Conservation (phyloP, 805 yeast species). For the Saccharomycopsis guyanensis region DNA sequence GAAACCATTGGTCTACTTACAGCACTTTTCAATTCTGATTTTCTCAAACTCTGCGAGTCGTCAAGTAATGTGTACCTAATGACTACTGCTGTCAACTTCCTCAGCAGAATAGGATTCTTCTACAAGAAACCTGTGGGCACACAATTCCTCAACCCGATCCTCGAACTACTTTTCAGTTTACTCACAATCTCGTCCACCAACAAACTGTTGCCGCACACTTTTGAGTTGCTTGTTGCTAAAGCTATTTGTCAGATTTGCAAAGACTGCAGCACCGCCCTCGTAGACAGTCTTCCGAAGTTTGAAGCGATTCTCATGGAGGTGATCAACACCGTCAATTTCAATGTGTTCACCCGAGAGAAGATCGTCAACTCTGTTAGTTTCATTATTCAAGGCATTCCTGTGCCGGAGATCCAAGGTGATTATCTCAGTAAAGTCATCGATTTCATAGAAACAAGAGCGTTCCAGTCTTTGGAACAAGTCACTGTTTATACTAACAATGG, state of each 20-base stretch:
- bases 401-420: constrained; percentile 38
- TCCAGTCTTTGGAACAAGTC: constrained; percentile 16
- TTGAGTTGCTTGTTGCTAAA: constrained; percentile 12
- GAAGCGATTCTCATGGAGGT: constrained; percentile 41
- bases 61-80: constrained; percentile 28
- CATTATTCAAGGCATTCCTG: constrained; percentile 46
- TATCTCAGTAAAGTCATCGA: constrained; percentile 30
- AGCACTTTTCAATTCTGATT: constrained; percentile 27
- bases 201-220: neutral
- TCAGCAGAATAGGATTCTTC: constrained; percentile 55
- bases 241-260: constrained; percentile 56
- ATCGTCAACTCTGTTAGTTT: constrained; percentile 56
- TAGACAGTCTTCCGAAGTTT: constrained; percentile 38
- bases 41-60: constrained; percentile 23
- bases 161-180: constrained; percentile 46
- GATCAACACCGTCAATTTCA: constrained; percentile 34
- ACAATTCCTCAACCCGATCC: constrained; percentile 39
- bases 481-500: constrained; percentile 10
- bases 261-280: constrained; percentile 38
- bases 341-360: constrained; percentile 46
- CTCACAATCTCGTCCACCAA: constrained; percentile 24
- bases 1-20: constrained; percentile 23
- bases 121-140: constrained; percentile 42
- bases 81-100: constrained; percentile 46
- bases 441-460: constrained; percentile 24